A percentile compares a stretch with the other conserved stretches of the same genome.
phyloP scores from a whole-genome alignment of 768 basidiomycete species.

The Leccinum boreale region DNA sequence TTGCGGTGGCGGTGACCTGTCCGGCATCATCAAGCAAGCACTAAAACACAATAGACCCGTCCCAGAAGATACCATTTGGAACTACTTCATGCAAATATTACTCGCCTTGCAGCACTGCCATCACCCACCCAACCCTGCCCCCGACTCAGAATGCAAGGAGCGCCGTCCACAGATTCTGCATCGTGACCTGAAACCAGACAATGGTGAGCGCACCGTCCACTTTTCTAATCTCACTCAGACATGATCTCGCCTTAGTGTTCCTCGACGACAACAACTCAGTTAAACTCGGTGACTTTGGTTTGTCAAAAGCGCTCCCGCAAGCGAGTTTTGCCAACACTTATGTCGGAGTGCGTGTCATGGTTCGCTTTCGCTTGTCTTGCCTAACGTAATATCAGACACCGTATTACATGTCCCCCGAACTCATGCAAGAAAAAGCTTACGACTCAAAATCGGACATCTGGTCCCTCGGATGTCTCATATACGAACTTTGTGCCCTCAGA shows the following conservation, averaged over 20 bases:
- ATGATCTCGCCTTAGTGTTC: slow-evolving; percentile 58
- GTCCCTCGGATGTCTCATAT: slow-evolving; percentile 96
- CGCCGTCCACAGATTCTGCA: slow-evolving; percentile 79
- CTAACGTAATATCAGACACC: slow-evolving; percentile 66
- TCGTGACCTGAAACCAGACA: slow-evolving; percentile 96
- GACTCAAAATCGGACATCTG: slow-evolving; percentile 99
- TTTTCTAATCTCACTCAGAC: not conserved
- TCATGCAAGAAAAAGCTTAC: slow-evolving; percentile 96
- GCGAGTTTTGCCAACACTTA: slow-evolving; percentile 94
- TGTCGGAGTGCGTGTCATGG: slow-evolving; percentile 70
- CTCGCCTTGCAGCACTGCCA: slow-evolving; percentile 92
- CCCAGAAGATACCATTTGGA: slow-evolving; percentile 93
- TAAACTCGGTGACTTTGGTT: slow-evolving; percentile 95
- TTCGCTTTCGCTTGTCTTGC: not conserved
- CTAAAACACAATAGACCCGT: slow-evolving; percentile 66
- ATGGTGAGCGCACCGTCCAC: slow-evolving; percentile 53
- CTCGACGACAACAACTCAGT: slow-evolving; percentile 81
- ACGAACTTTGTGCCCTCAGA: slow-evolving; percentile 90
- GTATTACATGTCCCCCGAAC: slow-evolving; percentile 99
- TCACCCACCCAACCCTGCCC: slow-evolving; percentile 53
- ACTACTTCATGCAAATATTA: slow-evolving; percentile 91
- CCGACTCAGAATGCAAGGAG: slow-evolving; percentile 43
- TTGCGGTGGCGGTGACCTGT: slow-evolving; percentile 95
- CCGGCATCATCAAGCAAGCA: slow-evolving; percentile 79
- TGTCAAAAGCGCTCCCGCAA: slow-evolving; percentile 87